Base-by-base conservation (phyloP, 2,329 filamentous ascomycete genomes). In the Knufia fluminis region DNA sequence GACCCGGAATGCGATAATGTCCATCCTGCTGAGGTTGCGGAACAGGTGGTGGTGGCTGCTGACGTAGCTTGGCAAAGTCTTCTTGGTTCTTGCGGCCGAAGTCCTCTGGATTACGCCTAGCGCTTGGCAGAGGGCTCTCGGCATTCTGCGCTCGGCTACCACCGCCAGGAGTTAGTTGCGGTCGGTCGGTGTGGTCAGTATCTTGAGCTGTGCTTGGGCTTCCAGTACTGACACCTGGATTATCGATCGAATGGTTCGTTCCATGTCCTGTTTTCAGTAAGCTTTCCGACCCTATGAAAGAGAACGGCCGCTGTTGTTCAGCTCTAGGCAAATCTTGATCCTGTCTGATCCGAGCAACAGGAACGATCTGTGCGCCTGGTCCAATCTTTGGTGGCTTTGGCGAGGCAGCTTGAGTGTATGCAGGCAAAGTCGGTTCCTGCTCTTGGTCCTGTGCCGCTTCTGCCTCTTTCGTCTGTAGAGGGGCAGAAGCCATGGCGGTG, bases 1-100 rank as follows among this genome's bases (percentile, higher is more conserved):
- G 58, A 7, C 58, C 58, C 14, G 58, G 57, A 19, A 60, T 60
- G 14, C 58, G 54, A 50, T 57, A 60, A 7, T 32, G 45, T 31
- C 46, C 50, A 17, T 53, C 51, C n/a, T 40, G 42, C 3, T 35
- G 33, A 14, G 48, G 35, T 31, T 49, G 42, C 14, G 22, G 19
- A 26, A 48, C 39, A 12, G 17, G 3, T 20, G 24, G 42, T 19
- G 31, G 47, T 19, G 39, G 14, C 16, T 26, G 9, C 2, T 40
- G 23, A 24, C 22, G 33, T 12, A 47, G 40, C 19, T 35, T 48
- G 9, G 44, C 32, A 16, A 49, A 48, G 19, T 42, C 50, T 43
- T 51, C 50, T 20, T 51, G 54, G 14, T 39, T 49, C 17, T 42
- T 26, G 17, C 46, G 43, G 9, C 51, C 54, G 9, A 54, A 22